Conservation (phyloP, 208 protist genomes). For the Spironucleus salmonicida region DNA sequence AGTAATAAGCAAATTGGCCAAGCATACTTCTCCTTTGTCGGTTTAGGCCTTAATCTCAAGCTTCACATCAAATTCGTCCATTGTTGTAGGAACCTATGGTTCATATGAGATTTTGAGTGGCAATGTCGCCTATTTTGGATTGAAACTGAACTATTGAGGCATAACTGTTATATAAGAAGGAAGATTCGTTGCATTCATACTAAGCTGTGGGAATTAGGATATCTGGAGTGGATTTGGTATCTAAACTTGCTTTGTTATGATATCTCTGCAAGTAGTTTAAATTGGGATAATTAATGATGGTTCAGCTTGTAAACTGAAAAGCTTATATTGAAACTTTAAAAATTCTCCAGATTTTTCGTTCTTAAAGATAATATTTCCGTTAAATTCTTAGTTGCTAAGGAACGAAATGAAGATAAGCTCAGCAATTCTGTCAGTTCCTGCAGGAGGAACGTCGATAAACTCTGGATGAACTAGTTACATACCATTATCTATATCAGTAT, state of each 20-base stretch:
- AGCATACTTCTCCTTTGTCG: no score
- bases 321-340: neutral
- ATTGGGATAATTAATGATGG: neutral
- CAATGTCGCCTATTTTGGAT: neutral
- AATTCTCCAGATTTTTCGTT: neutral
- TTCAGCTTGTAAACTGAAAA: neutral
- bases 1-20: no score
- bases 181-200: neutral
- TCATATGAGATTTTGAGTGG: neutral
- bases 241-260: neutral
- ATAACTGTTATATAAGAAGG: neutral
- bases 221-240: constrained; percentile 10
- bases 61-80: no score
- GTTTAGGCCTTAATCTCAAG: no score
- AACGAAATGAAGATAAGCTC: neutral
- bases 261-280: neutral
- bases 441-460: constrained; percentile 1
- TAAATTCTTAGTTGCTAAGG: neutral
- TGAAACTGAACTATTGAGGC: neutral
- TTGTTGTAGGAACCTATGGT: neutral
- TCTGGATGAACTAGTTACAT: neutral
- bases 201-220: neutral
- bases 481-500: neutral
- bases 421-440: neutral
- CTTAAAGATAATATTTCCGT: constrained; percentile 1